Percentiles rank a stretch among this genome's conserved stretches.
Evolutionary conservation across 2,329 filamentous ascomycete species (phyloP).

Genomic region (Fusarium longipes): DNA sequence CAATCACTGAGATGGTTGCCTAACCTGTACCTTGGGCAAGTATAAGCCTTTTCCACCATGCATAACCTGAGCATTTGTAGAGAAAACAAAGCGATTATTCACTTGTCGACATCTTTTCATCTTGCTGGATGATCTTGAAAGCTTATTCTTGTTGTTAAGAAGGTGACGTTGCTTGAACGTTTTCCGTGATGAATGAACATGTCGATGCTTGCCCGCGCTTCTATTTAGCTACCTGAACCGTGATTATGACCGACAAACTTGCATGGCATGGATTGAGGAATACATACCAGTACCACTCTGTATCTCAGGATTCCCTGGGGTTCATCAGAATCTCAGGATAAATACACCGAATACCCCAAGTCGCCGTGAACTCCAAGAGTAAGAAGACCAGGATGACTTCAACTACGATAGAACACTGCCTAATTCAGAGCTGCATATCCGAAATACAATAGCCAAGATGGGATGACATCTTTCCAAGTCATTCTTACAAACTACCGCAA

Average conservation of each 20-base stretch:
- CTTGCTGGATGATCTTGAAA: too few relatives aligned
- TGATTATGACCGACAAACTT: neutral
- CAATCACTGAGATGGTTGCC: neutral
- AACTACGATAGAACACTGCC: neutral
- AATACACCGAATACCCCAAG: neutral
- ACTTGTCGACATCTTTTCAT: neutral
- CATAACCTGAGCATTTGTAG: neutral
- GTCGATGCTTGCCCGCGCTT: neutral
- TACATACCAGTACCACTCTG: neutral
- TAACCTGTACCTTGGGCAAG: neutral
- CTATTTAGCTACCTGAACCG: fast-evolving
- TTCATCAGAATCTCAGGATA: neutral
- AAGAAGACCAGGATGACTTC: neutral
- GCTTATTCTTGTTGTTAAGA: neutral
- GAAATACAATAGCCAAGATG: neutral
- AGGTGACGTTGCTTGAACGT: neutral
- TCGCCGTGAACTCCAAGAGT: neutral
- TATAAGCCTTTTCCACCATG: neutral
- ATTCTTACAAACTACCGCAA: neutral
- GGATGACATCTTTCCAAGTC: too few relatives aligned
- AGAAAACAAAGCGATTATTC: neutral
- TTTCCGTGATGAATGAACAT: neutral
- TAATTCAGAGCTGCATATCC: neutral
- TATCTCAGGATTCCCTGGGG: neutral
- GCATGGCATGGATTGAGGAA: fast-evolving